Base-by-base conservation (phyloP, 2,329 filamentous ascomycete species). In the Teratosphaeria zuluensis region DNA sequence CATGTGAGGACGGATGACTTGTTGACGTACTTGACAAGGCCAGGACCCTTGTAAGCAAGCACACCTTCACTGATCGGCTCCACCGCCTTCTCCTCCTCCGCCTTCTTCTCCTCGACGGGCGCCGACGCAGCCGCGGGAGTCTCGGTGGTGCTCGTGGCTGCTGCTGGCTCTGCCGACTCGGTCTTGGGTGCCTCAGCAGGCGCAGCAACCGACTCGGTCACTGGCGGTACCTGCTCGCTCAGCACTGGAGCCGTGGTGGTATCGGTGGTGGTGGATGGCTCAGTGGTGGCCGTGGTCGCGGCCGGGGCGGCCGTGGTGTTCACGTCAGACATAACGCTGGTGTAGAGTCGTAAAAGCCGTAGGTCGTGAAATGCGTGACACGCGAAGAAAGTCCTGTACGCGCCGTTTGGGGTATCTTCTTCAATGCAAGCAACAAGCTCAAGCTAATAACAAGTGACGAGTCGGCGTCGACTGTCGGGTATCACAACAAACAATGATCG, bases 41-140 rank as follows among this genome's bases (percentile, higher is more conserved):
- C 52, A 61, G 89, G 87, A 59, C 84, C 88, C 85, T 96, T 96
- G 87, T 95, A 90, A 75, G 89, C 88, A 57, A 97, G 84, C 67
- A 84, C 80, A 63, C 92, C 92, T 76, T 95, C 91, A 74, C 88
- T 87, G 62, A 92, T 81, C 62, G 89, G 87, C 77, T 86, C 85
- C 56, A 74, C 72, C 61, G 75, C 74, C 72, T 79, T 77, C 68
- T 78, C 75, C 16, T 66, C 68, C 32, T 70, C 84, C 55, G 69
- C 69, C 33, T 60, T 58, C 35, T 53, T 54, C 55, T 59, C 56
- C 24, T 55, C 48, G 38, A 51, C 52, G 31, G 59, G 58, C 24
- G 58, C 61, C 51, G 61, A 38, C 54, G 62, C 35, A n/a, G 62
- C 55, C 60, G 61, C 51, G 58, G 76, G 75, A 64, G 71, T 72